These are phyloP conservation scores for Thalia dealbata DNA, from an alignment of 176 grass and related monocot genomes.

Conservation along the genomic window DNA sequence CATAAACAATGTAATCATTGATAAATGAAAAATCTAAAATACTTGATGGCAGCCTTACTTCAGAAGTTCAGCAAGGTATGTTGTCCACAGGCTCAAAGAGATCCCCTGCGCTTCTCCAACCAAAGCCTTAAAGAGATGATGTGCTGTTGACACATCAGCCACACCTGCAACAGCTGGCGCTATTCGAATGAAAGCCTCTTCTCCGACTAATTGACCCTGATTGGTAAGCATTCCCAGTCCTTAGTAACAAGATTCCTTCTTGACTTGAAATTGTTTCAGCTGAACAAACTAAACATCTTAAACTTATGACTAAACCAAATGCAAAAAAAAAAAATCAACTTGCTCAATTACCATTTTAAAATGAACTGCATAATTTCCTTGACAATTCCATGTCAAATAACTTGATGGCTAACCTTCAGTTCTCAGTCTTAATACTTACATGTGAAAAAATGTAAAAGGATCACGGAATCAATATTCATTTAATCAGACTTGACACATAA, in stretches of 20 bases:
- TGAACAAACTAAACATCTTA: neutral
- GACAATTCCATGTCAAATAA: too few relatives aligned
- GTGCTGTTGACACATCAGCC: slow-evolving; percentile 56
- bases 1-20: too few relatives aligned
- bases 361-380: too few relatives aligned
- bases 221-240: slow-evolving; percentile 15
- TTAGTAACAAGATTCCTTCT: neutral
- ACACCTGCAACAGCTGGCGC: slow-evolving; percentile 70
- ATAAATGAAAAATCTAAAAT: neutral
- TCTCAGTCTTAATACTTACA: too few relatives aligned
- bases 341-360: too few relatives aligned
- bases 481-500: too few relatives aligned
- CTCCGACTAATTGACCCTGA: slow-evolving; percentile 78
- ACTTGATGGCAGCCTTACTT: slow-evolving; percentile 48
- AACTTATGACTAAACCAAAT: neutral
- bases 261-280: neutral
- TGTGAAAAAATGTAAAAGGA: too few relatives aligned
- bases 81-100: slow-evolving; percentile 60
- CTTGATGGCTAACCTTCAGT: too few relatives aligned
- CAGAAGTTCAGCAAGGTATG: slow-evolving; percentile 73
- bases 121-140: slow-evolving; percentile 81
- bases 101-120: slow-evolving; percentile 60
- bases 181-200: slow-evolving; percentile 88
- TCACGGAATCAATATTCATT: too few relatives aligned
- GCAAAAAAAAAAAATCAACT: too few relatives aligned